Evolutionary conservation across 2,329 filamentous ascomycete species (phyloP), one percentile per base, ranked within the genome.

Genomic region (Aphanocladium album): DNA sequence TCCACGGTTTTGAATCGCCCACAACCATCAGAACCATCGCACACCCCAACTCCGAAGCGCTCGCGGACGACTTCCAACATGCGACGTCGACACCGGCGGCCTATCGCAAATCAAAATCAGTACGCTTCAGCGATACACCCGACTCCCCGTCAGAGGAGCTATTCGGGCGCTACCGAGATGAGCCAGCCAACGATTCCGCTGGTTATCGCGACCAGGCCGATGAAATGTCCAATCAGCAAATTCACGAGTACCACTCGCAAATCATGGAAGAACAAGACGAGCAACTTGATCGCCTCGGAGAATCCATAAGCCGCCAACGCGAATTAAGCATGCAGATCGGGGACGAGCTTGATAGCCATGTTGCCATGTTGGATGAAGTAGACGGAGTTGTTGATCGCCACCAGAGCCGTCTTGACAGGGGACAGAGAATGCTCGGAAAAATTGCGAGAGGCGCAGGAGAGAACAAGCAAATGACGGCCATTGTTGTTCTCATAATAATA

Each of bases 291-390:
- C 81, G 83, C 11, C 79, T 99, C 4, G 91, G 93, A n/a, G 85
- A 87, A 69, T 91, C 86, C 61, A 97, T 99, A 67, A 84, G 90
- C 4, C 85, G 95, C 43, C 95, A 98, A 78, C 83, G 96, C 54
- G 91, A 98, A 77, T 80, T 99, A 63, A 93, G 89, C 71, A 96
- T 97, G 78, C 91, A 95, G 77, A 98, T 99, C 69, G 93, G 95
- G 33, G 90, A 97, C 72, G 95, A 99, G 80, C 81, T 99, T 39
- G 95, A 98, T 68, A 89, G 87, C 67, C 95, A 99, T 69, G 89
- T 96, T 41, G 82, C 89, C 67, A 80, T 99, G 80, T 80, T 99
- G 33, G 93, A 97, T 72, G 93, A 96, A 68, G 86, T 96, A 49
- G 95, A 98, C 70, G 83, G 83, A 49, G 83, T 88, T 21, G 89